These are phyloP conservation scores for Strigomonas oncopelti DNA, from an alignment of 208 protist species.

Conservation along the genomic window DNA sequence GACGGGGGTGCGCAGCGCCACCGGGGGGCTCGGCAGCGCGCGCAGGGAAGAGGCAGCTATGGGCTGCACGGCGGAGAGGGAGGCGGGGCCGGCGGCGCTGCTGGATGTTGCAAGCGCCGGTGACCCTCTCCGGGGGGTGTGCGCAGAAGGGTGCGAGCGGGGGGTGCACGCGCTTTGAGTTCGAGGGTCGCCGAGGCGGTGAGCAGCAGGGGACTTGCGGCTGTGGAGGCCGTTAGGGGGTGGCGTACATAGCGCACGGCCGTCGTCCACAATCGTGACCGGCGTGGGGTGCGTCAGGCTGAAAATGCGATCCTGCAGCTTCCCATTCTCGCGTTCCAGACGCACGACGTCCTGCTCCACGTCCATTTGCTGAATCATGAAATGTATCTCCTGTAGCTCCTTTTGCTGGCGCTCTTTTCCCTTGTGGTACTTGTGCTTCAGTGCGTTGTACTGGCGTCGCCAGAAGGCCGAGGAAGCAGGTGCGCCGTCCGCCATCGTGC, in stretches of 20 bases:
- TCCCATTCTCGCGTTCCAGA: constrained; percentile 15
- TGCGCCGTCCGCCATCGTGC: neutral
- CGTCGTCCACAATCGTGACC: neutral
- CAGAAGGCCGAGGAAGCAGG: neutral
- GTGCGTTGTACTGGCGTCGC: constrained; percentile 12
- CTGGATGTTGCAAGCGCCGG: too few species aligned
- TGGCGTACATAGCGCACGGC: neutral
- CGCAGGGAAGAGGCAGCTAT: neutral
- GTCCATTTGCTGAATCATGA: constrained; percentile 12
- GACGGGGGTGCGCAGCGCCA: neutral
- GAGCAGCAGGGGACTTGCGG: too few species aligned
- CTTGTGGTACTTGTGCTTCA: constrained; percentile 11
- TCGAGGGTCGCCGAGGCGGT: too few species aligned
- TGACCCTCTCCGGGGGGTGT: too few species aligned
- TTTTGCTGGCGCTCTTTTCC: constrained; percentile 10
- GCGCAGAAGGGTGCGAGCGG: neutral
- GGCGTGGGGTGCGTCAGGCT: neutral
- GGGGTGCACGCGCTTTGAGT: neutral
- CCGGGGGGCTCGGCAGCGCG: constrained; percentile 1
- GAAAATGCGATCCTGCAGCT: constrained; percentile 16
- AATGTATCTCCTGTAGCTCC: constrained; percentile 17
- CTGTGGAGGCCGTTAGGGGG: too few species aligned
- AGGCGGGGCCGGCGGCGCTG: too few species aligned
- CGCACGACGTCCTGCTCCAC: constrained; percentile 10
- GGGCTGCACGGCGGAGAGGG: neutral